Evolutionary conservation across 2,329 filamentous ascomycete species (phyloP), one percentile per base, ranked within the genome.

Genomic region (Apiospora aurea): DNA sequence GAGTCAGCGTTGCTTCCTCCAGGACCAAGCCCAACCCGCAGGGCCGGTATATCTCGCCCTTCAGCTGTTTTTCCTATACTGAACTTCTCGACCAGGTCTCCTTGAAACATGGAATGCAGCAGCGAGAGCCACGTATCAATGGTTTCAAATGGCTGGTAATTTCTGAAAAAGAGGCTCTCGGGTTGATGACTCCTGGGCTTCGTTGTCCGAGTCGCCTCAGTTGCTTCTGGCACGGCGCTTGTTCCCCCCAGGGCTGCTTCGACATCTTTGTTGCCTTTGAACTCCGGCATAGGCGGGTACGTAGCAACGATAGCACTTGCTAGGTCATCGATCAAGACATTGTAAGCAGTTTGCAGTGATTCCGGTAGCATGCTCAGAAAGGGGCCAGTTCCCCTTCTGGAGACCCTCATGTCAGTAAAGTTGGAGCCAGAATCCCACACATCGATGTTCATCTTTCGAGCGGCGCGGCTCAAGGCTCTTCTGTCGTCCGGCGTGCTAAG

Each of bases 91-190:
- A 96, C 93, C 76, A 95, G 91, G 0, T 91, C 92, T 11, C 74
- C 74, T 43, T 71, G 75, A 80, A 98, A 98, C 89, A 98, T 95
- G 71, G 94, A 96, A 64, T 94, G 90, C 75, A 98, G 88, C 51
- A 98, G 88, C 68, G 91, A 91, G 92, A 98, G 95, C 96, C 96
- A 99, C 47, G 93, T 93, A n/a, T 89, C 85, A 72, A 97, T 93
- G 61, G 88, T 95, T 3, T 93, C 91, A 29, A 97, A 86, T 1
- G 95, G 94, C 79, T 98, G 96, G 81, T 98, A 99, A 79, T 98
- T 91, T 69, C 90, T 89, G 83, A 99, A 98, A 84, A 98, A 98
- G 51, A 97, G 86, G 78, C 95, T 94, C 72, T 92, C 89, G n/a
- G 84, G 78, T 71, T 82, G 81, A 46, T 72, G 75, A 66, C 14